Evolutionary conservation across 2,329 filamentous ascomycete species (phyloP), one percentile per base, ranked within the genome.

Genomic region (Magnaporthales sp.): DNA sequence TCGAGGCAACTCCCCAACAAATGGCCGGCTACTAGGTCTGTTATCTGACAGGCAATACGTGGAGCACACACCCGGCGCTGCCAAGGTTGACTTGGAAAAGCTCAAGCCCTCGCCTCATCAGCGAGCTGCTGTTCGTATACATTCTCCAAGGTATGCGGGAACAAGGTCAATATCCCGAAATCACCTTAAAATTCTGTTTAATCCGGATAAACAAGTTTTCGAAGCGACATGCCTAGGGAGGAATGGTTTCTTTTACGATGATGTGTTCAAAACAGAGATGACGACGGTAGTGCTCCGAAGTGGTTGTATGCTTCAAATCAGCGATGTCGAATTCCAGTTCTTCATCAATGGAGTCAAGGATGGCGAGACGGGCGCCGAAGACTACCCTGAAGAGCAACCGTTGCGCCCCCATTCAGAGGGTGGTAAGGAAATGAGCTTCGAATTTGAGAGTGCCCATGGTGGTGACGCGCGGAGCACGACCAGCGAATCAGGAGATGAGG

Each of bases 81-180:
- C 82, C 19, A 82, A 83, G 38, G 84, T 88, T 56, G 86, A 90
- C 72, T 78, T 89, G 54, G 81, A 81, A 10, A 82, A 81, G 24
- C 79, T 90, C 62, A 82, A 86, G 5, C 87, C 88, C 1, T 86
- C 86, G 27, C 85, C 86, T 0, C 77, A 84, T 68, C 83, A 87
- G 67, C 85, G 87, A 66, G 87, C 89, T 3, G 83, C 91, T 67
- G 83, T 93, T 63, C 86, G 86, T 38, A 91, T 93, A 61, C 91
- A 93, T 74, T 91, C 90, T 3, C 87, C 86, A 0, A 51, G 38
- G 5, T 51, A 51, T 7, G 19, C 38, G 4, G 84, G 84, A 1
- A 91, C 90, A 64, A 91, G 90, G 73, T 85, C 84, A 64, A 93
- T 93, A 66, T 93, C 91, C 3, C 82, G 90, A 68, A 81, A 89